Base-by-base conservation (phyloP, 163 green algal genomes). In the Smithsoniella earleae region DNA sequence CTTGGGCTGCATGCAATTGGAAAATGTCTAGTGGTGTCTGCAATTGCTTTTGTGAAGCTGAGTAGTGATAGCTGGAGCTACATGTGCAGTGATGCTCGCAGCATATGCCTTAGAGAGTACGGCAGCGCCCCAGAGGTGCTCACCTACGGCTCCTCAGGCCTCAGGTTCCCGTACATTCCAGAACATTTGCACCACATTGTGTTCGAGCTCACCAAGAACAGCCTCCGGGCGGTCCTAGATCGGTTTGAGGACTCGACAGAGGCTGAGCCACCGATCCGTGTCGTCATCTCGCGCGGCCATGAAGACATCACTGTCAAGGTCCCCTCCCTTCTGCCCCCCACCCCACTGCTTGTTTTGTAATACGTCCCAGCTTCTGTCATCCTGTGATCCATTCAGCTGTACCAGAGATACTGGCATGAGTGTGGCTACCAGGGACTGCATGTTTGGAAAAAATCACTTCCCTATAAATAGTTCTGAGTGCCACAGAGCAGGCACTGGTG, bases 261-360 rank as follows among this genome's bases (percentile, higher is more conserved):
- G 3, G 81, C 87, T 25, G 80, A 91, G 66, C 86, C 90, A 5
- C 86, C 90, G 34, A 95, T 98, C 28, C 75, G 81, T 13, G 65
- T 63, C 4, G 65, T 74, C 28, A 74, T 74, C 28, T 74, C 40
- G 3, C 90, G 98, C 76, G 94, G 94, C 0, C 82, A 87, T 6
- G 94, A 99, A 79, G 94, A 99, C 77, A 87, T 99, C 73, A 96
- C 91, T n/a, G 94, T 99, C 79, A 99, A 99, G 84, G 88, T 91
- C 46, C 13, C 45, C 58, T 16, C 33, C 62, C 25, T 33, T 37
- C 40, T 65, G 36, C 52, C 49, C 36, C n/a, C 16, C 3, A 3
- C 74, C 18, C 8, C 13, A 40, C 58, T 10, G 6, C 49, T 13
- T 64, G n/a, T n/a, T n/a, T n/a, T n/a, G n/a, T n/a, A n/a, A n/a